phyloP scores from a whole-genome alignment of 805 yeast species.

The Candida coquimbonensis region DNA sequence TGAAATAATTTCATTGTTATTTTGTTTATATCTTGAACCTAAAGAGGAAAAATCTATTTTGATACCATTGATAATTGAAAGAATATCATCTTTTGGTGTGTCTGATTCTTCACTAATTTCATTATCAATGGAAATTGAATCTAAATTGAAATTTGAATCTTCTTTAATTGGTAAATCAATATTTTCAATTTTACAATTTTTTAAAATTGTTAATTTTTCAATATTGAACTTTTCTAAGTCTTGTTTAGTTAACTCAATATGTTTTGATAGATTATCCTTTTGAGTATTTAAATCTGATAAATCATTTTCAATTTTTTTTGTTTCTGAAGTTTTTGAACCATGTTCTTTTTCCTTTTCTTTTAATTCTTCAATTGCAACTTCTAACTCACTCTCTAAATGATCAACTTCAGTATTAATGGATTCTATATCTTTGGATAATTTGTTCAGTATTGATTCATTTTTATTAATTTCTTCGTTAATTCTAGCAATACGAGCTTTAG shows the following conservation, averaged over 20 bases:
- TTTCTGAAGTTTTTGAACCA: conserved; percentile 24
- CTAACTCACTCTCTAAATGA: conserved; percentile 34
- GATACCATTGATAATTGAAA: conserved; percentile 37
- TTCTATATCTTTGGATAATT: conserved; percentile 28
- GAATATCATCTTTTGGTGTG: conserved; percentile 12
- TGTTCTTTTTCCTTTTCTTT: conserved; percentile 26
- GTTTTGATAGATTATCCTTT: conserved; percentile 27
- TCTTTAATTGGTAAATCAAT: conserved; percentile 50
- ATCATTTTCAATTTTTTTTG: conserved; percentile 43
- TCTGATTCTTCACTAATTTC: conserved; percentile 44
- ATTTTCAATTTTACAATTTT: conserved; percentile 69
- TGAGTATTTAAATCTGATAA: conserved; percentile 29
- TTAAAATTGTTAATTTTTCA: conserved; percentile 52
- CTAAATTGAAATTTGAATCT: conserved; percentile 2
- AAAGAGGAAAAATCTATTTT: conserved; percentile 49
- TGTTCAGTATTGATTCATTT: conserved; percentile 28
- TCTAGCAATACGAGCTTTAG: conserved; percentile 37
- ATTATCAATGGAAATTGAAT: conserved; percentile 8
- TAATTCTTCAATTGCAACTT: conserved; percentile 30
- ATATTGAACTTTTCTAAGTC: conserved; percentile 44
- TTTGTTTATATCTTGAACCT: conserved; percentile 36
- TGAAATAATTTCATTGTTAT: conserved; percentile 22
- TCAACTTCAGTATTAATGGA: conserved; percentile 28
- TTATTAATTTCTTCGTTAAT: conserved; percentile 33
- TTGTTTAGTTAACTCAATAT: conserved; percentile 39